These are phyloP conservation scores for Colletotrichum horii DNA, from an alignment of 2,329 filamentous ascomycete genomes.

Conservation along the genomic window DNA sequence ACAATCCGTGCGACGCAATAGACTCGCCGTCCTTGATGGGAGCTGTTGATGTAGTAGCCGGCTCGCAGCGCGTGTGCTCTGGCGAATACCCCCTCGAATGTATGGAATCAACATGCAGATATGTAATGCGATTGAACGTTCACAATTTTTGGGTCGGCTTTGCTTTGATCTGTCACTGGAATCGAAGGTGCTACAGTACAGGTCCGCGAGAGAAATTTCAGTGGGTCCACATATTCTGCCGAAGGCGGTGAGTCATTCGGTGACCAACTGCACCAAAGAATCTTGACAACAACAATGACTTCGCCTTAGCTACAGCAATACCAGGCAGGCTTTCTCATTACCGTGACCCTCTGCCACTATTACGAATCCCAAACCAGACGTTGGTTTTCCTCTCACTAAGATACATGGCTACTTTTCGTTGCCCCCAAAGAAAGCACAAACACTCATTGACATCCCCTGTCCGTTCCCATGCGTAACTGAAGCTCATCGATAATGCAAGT, in stretches of 20 bases:
- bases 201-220: constrained; percentile 22
- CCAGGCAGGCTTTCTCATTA: background rate
- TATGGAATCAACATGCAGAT: constrained; percentile 8
- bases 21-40: background rate
- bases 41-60: background rate
- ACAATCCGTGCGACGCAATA: background rate
- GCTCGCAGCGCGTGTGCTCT: constrained; percentile 8
- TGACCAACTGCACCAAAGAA: background rate
- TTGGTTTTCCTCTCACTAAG: background rate
- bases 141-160: background rate
- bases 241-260: constrained; percentile 5
- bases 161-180: background rate
- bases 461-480: background rate
- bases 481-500: background rate
- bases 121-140: background rate
- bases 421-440: background rate
- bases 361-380: background rate
- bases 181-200: background rate
- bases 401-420: background rate
- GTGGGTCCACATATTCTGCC: constrained; percentile 22
- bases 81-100: background rate
- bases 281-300: background rate
- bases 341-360: background rate
- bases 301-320: background rate
- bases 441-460: background rate